Evolutionary conservation across 2,329 filamentous ascomycete genomes (phyloP).

Genomic region (Ceratocystis lukuohia): DNA sequence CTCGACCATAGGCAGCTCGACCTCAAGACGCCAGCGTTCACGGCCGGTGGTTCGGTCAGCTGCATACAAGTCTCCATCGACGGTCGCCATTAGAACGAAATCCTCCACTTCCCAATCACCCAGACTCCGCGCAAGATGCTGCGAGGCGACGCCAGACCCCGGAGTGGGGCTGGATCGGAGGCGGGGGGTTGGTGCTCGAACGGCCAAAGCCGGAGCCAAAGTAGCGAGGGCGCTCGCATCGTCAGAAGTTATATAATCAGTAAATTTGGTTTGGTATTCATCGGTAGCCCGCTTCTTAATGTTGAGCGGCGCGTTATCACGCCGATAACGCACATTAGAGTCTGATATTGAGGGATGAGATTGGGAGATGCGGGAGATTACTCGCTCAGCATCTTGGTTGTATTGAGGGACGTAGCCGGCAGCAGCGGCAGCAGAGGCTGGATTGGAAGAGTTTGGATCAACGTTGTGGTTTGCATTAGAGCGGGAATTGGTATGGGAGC

Average conservation of each 20-base stretch:
- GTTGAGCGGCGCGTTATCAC: conserved; percentile 6
- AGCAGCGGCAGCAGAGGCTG: conserved; percentile 17
- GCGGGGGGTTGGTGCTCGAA: conserved; percentile 78
- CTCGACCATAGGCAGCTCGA: conserved; percentile 79
- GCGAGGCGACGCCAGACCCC: conserved; percentile 58
- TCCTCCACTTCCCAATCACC: conserved; percentile 99
- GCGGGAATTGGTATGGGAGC: background rate
- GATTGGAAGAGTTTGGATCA: background rate
- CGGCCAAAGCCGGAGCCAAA: conserved; percentile 91
- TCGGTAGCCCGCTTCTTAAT: conserved; percentile 27
- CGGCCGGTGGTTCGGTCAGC: conserved; percentile 76
- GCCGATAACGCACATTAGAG: conserved; percentile 13
- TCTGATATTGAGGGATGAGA: conserved; percentile 10
- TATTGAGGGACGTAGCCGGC: conserved; percentile 17
- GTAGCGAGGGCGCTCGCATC: conserved; percentile 94
- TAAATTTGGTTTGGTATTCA: conserved; percentile 25
- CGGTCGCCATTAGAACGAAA: conserved; percentile 98
- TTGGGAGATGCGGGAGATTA: conserved; percentile 13
- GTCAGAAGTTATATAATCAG: conserved; percentile 32
- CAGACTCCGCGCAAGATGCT: conserved; percentile 89
- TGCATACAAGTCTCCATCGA: conserved; percentile 92
- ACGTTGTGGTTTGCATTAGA: background rate
- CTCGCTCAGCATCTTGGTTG: background rate
- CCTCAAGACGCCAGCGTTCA: conserved; percentile 72
- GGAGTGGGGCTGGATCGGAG: conserved; percentile 41